Evolutionary conservation across 371 early-diverging fungal genomes (phyloP), one percentile per base, ranked within the genome.

Genomic region (Mucor ambiguus): DNA sequence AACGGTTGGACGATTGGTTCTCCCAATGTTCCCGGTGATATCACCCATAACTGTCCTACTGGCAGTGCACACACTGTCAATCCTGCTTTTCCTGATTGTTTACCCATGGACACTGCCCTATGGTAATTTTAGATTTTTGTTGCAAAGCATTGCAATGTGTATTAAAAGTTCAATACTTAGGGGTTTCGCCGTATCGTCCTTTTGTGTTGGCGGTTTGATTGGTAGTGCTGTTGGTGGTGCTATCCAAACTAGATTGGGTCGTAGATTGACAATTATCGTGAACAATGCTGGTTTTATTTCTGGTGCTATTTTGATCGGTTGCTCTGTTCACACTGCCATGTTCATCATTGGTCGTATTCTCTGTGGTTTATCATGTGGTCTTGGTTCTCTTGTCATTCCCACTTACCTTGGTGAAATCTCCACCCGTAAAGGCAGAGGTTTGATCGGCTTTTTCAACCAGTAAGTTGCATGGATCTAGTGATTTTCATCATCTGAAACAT

Each of bases 391-490:
- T 28, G 87, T 86, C 10, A 89, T 92, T 2, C 92, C 97, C 0
- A 86, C 89, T 1, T 97, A 96, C 67, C 83, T 96, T 26, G 88
- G 89, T 26, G 94, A 95, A 65, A 85, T 96, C 49, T 79, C 94
- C 4, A 93, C 95, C 0, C 81, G 84, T 6, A 76, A 80, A 20
- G 79, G 76, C 14, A 82, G 95, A 65, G 96, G 95, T 9, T 69
- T 85, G 1, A 70, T 92, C 61, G 86, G 89, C 41, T 83, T 92
- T 26, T 84, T 87, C 41, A 89, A 95, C 68, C 95, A 95, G 81
- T 82, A 60, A 60, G 60, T 60, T 41, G 14, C 22, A 33, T 52
- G 52, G 26, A 52, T 52, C 12, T 52, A 37, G 29, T 24, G 22
- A 26, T 32, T 20, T 57, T 57, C 24, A 46, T 46, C 46, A 28